Evolutionary conservation across 768 basidiomycete genomes (phyloP).

Genomic region (Boletus huronensis): DNA sequence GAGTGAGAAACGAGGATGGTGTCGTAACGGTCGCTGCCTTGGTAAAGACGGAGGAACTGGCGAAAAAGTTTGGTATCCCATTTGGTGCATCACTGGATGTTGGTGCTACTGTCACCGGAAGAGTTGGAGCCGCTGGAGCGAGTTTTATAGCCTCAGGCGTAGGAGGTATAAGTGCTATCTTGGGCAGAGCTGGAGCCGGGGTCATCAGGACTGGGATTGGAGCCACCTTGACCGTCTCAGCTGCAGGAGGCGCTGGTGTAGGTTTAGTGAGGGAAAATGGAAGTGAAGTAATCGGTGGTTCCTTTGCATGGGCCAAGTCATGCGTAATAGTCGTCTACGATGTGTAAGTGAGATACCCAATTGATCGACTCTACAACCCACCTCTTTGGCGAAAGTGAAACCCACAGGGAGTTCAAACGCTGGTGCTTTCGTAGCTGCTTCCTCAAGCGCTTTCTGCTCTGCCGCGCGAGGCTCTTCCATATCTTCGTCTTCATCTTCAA

Average conservation of each 20-base stretch:
- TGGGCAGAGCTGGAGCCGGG: constrained; percentile 15
- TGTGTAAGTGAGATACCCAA: constrained; percentile 1
- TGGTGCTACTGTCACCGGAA: constrained; percentile 6
- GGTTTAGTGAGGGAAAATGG: constrained; percentile 62
- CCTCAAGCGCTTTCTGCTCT: constrained; percentile 48
- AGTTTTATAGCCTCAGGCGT: constrained; percentile 24
- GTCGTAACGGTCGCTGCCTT: constrained; percentile 31
- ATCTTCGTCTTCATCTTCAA: constrained; percentile 46
- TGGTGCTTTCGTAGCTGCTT: constrained; percentile 53
- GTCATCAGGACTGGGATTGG: constrained; percentile 12
- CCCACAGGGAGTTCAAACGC: constrained; percentile 57
- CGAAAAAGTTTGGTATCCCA: constrained; percentile 63
- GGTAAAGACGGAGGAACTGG: constrained; percentile 45
- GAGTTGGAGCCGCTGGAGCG: constrained; percentile 7
- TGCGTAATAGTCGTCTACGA: constrained; percentile 36
- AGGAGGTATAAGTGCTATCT: constrained; percentile 25
- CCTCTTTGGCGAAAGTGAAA: constrained; percentile 67
- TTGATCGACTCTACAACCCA: constrained; percentile 28
- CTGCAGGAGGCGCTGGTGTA: constrained; percentile 11
- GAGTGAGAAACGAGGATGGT: constrained; percentile 23
- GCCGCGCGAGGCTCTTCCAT: constrained; percentile 39
- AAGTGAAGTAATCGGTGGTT: constrained; percentile 60
- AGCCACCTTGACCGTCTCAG: constrained; percentile 15
- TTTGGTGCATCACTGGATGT: constrained; percentile 2
- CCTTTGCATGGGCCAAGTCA: constrained; percentile 47